Conservation (phyloP, 1,139 yeast genomes). For the Hyphopichia pseudoburtonii region DNA sequence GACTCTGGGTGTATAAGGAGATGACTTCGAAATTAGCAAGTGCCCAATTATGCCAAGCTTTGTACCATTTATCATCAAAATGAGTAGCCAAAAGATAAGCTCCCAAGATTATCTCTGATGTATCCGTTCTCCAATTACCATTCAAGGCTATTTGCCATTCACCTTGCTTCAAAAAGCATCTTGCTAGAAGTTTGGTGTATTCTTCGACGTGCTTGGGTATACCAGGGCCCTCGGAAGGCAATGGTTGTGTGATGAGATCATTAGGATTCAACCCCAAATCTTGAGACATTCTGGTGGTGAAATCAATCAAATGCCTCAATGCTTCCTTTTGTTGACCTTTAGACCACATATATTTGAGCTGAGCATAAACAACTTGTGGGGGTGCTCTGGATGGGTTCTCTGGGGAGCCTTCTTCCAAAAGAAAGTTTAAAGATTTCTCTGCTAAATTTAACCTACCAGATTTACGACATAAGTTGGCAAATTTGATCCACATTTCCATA, state of each 20-base stretch:
- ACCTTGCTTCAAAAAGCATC: slow-evolving; percentile 96
- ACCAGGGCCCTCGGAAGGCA: slow-evolving; percentile 75
- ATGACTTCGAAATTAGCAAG: slow-evolving; percentile 95
- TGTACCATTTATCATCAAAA: slow-evolving; percentile 90
- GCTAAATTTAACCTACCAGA: slow-evolving; percentile 91
- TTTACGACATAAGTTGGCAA: slow-evolving; percentile 93
- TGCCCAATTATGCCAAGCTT: slow-evolving; percentile 99
- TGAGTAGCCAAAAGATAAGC: slow-evolving; percentile 93
- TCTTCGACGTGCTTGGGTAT: slow-evolving; percentile 76
- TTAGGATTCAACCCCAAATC: slow-evolving; percentile 79
- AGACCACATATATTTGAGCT: slow-evolving; percentile 95
- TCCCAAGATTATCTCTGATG: slow-evolving; percentile 78
- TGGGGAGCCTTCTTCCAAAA: slow-evolving; percentile 62
- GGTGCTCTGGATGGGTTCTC: slow-evolving; percentile 78
- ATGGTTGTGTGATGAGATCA: slow-evolving; percentile 84
- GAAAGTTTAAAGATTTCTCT: slow-evolving; percentile 80
- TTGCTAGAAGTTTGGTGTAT: slow-evolving; percentile 82
- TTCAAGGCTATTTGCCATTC: slow-evolving; percentile 93
- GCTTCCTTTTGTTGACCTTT: slow-evolving; percentile 89
- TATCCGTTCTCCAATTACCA: slow-evolving; percentile 77
- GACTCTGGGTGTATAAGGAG: slow-evolving; percentile 54
- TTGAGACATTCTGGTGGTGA: slow-evolving; percentile 86
- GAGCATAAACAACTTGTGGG: slow-evolving; percentile 96
- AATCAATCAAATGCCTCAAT: slow-evolving; percentile 77
- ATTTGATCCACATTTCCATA: slow-evolving; percentile 97